Evolutionary conservation across 176 grass and related monocot genomes (phyloP).

Genomic region (Urochloa ruziziensis): DNA sequence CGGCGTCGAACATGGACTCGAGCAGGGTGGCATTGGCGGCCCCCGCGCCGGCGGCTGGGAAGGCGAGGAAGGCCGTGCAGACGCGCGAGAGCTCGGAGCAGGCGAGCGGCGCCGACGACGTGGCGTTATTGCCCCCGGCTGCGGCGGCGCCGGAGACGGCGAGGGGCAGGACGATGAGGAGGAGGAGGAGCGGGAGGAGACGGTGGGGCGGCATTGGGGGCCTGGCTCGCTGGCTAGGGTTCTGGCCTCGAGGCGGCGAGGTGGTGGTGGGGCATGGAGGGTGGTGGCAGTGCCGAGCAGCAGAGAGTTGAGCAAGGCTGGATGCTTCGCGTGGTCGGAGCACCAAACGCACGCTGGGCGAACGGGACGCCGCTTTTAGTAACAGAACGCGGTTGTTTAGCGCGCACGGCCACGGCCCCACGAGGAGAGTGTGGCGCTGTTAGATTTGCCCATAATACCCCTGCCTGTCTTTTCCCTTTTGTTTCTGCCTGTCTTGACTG

Average conservation of each 20-base stretch:
- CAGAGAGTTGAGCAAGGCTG: slow-evolving; percentile 24
- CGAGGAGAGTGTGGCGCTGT: too few relatives aligned
- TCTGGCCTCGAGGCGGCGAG: slow-evolving; percentile 41
- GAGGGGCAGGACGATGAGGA: slow-evolving; percentile 28
- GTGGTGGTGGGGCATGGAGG: slow-evolving; percentile 35
- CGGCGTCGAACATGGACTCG: slow-evolving; percentile 86
- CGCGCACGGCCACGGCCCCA: slow-evolving; percentile 2
- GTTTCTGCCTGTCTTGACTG: neutral
- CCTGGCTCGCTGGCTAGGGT: slow-evolving; percentile 20
- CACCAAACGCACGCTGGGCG: neutral
- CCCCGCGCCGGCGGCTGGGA: slow-evolving; percentile 27
- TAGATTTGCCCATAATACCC: slow-evolving; percentile 18
- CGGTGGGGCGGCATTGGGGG: slow-evolving; percentile 36
- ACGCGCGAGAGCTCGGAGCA: slow-evolving; percentile 82
- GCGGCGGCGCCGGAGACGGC: neutral
- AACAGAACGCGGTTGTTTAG: slow-evolving; percentile 19
- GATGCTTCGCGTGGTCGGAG: slow-evolving; percentile 47
- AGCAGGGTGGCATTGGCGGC: slow-evolving; percentile 40
- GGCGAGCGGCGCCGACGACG: slow-evolving; percentile 60
- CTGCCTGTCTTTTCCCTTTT: neutral
- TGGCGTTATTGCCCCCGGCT: slow-evolving; percentile 19
- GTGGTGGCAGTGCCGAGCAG: slow-evolving; percentile 36
- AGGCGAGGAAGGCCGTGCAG: slow-evolving; percentile 94
- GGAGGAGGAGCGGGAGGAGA: neutral
- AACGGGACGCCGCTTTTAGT: slow-evolving; percentile 26